Percentiles rank a stretch among this genome's conserved stretches.
phyloP scores from a whole-genome alignment of 176 grass and related monocot species.

The Coix lacrymajobi region DNA sequence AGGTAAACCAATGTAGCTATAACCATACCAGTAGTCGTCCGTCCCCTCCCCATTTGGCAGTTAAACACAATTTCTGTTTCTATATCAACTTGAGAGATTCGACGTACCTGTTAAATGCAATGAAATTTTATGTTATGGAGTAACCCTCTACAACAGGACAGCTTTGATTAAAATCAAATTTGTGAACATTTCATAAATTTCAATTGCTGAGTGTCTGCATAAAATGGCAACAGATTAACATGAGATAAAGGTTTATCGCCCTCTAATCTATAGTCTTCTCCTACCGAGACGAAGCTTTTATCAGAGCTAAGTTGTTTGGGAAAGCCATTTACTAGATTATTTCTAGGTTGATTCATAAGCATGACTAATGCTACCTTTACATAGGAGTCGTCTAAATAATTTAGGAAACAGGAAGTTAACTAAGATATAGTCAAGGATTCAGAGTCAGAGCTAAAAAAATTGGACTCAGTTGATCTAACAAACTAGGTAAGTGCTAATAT shows the following conservation, averaged over 20 bases:
- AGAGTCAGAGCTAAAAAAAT: not conserved
- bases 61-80: conserved; percentile 99
- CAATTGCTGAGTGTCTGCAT: conserved; percentile 7
- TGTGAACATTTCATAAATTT: not conserved
- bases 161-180: conserved; percentile 1
- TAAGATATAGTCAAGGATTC: not conserved
- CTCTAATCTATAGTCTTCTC: not conserved
- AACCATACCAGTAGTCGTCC: conserved; percentile 99
- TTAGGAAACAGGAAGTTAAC: not conserved
- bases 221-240: not conserved
- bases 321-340: not conserved
- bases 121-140: conserved; percentile 11
- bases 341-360: not conserved
- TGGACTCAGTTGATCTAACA: not conserved
- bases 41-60: conserved; percentile 97
- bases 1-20: conserved; percentile 98
- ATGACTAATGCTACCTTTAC: not conserved
- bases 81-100: conserved; percentile 79
- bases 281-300: not conserved
- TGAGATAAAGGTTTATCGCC: not conserved
- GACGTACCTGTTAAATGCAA: conserved; percentile 62
- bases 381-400: not conserved
- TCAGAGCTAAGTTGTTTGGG: not conserved
- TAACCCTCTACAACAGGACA: not conserved
- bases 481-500: not conserved